These are phyloP conservation scores for Fusarium paranaense DNA, from an alignment of 2,329 filamentous ascomycete species.

Conservation along the genomic window DNA sequence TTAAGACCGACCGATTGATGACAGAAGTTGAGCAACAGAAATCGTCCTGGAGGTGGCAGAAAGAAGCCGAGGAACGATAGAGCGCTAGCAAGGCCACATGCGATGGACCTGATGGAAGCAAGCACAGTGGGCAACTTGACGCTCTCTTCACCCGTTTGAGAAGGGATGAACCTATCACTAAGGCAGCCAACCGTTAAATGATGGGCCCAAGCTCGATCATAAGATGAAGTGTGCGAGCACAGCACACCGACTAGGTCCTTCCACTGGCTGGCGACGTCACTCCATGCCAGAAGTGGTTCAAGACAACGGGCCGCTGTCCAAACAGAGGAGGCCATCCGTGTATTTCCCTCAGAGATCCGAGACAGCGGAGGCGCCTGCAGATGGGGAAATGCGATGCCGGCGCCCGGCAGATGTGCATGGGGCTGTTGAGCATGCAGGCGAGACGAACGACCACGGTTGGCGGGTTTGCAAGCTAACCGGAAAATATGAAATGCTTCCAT, in stretches of 20 bases:
- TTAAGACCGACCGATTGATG: not conserved
- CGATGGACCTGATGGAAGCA: not conserved
- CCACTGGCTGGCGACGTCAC: conserved; percentile 35
- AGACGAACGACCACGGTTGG: conserved; percentile 37
- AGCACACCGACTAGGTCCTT: conserved; percentile 6
- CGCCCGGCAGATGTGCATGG: conserved; percentile 40
- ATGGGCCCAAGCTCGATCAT: conserved; percentile 30
- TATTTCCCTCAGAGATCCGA: conserved; percentile 35
- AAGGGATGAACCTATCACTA: conserved; percentile 26
- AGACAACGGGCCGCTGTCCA: conserved; percentile 26
- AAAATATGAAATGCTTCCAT: not conserved
- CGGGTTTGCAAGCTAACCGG: conserved; percentile 18
- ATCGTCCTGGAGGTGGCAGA: conserved; percentile 1
- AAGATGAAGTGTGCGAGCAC: conserved; percentile 23
- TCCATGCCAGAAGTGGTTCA: conserved; percentile 18
- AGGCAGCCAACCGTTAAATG: conserved; percentile 20
- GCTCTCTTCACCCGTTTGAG: conserved; percentile 9
- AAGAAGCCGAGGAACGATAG: conserved; percentile 1
- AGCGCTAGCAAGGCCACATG: not conserved
- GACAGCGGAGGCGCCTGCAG: conserved; percentile 36
- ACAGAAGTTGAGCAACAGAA: not conserved
- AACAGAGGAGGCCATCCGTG: conserved; percentile 19
- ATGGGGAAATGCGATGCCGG: conserved; percentile 42
- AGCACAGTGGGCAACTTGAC: conserved; percentile 12
- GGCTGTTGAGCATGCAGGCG: conserved; percentile 23